Base-by-base conservation (phyloP, 805 yeast species). In the Teunomyces panamensis region DNA sequence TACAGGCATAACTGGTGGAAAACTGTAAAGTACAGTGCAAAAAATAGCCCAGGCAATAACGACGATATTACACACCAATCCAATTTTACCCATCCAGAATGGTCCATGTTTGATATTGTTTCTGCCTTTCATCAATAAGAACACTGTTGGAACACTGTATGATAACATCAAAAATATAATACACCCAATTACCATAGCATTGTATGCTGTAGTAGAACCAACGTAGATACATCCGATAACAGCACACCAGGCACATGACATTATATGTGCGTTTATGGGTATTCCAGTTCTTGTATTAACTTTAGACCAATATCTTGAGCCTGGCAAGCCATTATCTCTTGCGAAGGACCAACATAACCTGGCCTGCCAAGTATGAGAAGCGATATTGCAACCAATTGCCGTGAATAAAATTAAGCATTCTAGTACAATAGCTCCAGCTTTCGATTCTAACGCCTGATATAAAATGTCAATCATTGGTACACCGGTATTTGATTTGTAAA, bases 331-430 rank as follows among this genome's bases (percentile, higher is more conserved):
- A 42, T 80, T 75, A 57, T 84, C 88, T 64, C 87, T 73, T 3
- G 87, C 74, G 56, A 84, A 80, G 6, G 87, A 80, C 86, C 87
- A 85, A 51, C 83, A 71, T 43, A 82, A 69, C 55, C 89, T 72
- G 20, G 85, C 81, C 58, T 80, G 84, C 86, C 87, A 83, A 9
- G 88, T 81, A 53, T 80, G 83, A 13, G 81, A 77, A 6, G 84
- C 76, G 56, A 81, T 75, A 53, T 77, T 78, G 63, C 86, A 79
- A 43, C 83, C 81, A 47, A 77, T 57, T 13, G 84, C 85, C 7
- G 85, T 77, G 9, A 75, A 52, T 39, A 81, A 66, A 43, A 83
- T 67, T 53, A 81, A 61, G 8, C 71, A 57, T 45, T 76, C 80
- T 50, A 84, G 65, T 30, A 72, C 71, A 16, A 78, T 59, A 3